phyloP scores from a whole-genome alignment of 1,139 yeast species.

The Sugiyamaella grinbergsii region DNA sequence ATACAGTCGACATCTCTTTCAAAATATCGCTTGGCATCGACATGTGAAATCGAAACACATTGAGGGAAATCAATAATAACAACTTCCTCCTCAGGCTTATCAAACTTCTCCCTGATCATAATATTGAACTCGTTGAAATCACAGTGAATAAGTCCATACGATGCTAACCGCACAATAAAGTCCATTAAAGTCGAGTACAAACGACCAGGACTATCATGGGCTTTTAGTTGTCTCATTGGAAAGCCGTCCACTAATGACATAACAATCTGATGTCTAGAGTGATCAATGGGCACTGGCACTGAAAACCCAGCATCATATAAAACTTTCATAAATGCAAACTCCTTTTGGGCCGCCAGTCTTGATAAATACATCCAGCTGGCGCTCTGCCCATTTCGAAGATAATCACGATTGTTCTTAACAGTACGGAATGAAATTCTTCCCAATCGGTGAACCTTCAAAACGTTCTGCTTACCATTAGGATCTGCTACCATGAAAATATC shows the following conservation, averaged over 20 bases:
- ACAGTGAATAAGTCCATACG: conserved; percentile 91
- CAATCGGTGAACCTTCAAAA: conserved; percentile 84
- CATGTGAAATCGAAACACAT: conserved; percentile 90
- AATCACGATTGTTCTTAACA: conserved; percentile 92
- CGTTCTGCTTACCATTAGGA: conserved; percentile 62
- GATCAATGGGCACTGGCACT: conserved; percentile 88
- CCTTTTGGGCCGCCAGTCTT: conserved; percentile 87
- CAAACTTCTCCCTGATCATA: conserved; percentile 68
- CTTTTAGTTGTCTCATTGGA: conserved; percentile 81
- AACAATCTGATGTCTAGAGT: conserved; percentile 86
- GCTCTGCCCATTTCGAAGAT: conserved; percentile 66
- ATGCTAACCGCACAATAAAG: conserved; percentile 79
- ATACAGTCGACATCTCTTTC: conserved; percentile 92
- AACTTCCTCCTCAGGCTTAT: conserved; percentile 55
- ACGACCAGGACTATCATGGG: conserved; percentile 65
- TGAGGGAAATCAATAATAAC: conserved; percentile 98
- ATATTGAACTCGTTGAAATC: conserved; percentile 97
- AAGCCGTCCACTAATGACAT: conserved; percentile 90
- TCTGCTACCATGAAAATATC: conserved; percentile 90
- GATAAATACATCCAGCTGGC: conserved; percentile 93
- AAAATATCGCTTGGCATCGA: conserved; percentile 83
- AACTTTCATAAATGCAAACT: conserved; percentile 81
- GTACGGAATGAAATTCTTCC: conserved; percentile 93
- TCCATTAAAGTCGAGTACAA: conserved; percentile 84
- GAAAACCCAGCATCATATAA: conserved; percentile 72